These are phyloP conservation scores for Sporothrix globosa DNA, from an alignment of 2,329 filamentous ascomycete genomes.

Conservation along the genomic window DNA sequence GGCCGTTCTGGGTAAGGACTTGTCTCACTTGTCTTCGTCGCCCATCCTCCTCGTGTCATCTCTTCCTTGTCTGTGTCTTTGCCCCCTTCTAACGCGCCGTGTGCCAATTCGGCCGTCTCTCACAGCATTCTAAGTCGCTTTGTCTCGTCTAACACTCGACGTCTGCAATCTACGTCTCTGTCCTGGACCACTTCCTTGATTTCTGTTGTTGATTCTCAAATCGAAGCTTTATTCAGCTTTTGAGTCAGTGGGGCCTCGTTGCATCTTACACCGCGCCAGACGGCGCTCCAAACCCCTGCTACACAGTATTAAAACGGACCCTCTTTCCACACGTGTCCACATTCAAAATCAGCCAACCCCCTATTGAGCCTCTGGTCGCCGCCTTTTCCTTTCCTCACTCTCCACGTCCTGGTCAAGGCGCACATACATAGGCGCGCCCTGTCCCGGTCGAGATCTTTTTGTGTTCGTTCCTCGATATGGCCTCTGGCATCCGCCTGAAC, in stretches of 20 bases:
- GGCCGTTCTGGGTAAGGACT: not conserved
- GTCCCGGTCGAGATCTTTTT: not conserved
- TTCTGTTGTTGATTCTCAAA: conserved; percentile 5
- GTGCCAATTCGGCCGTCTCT: not conserved
- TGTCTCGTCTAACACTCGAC: conserved; percentile 3
- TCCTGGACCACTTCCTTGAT: not conserved
- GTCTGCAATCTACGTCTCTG: not conserved
- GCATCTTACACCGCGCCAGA: conserved; percentile 16
- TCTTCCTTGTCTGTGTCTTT: conserved; percentile 4
- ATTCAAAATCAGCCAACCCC: conserved; percentile 11
- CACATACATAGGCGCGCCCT: conserved; percentile 11
- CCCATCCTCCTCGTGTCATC: conserved; percentile 6
- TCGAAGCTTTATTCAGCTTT: conserved; percentile 18
- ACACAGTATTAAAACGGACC: conserved; percentile 18
- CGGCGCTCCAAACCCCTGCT: conserved; percentile 13
- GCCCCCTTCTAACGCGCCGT: conserved; percentile 5
- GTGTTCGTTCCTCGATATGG: conserved; percentile 8
- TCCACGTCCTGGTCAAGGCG: not conserved
- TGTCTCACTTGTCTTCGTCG: conserved; percentile 15
- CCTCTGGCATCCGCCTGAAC: conserved; percentile 23
- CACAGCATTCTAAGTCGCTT: not conserved
- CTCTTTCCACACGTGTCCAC: conserved; percentile 32
- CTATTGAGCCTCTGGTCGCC: conserved; percentile 7
- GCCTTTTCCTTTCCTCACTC: not conserved
- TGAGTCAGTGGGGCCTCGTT: conserved; percentile 25